Evolutionary conservation across 1,139 yeast genomes (phyloP), one percentile per base, ranked within the genome.

Genomic region (Blastobotrys petasosporus): DNA sequence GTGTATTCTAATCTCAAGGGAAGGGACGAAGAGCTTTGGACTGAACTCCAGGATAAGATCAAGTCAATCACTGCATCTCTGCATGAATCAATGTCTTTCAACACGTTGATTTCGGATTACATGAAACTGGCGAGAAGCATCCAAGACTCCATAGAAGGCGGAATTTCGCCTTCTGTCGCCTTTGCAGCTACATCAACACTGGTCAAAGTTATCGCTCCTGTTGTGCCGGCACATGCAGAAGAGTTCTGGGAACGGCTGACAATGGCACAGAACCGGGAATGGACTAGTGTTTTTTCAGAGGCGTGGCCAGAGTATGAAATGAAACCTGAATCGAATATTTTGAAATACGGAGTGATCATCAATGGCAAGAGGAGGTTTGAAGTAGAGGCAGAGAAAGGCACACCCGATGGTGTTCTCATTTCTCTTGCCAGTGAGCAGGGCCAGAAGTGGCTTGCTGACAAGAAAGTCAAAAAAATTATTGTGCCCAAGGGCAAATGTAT

Each of bases 21-120:
- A 34, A 11, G 23, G 33, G 39, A 45, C 41, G 42, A 38, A 11
- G 56, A 63, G 12, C 66, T 84, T 25, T 83, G 80, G 68, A 82
- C 82, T 52, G 76, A 73, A 15, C 65, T 76, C 0, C 85, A 80
- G 55, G 60, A 54, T n/a, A 71, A 73, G 42, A 58, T 82, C 17
- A 61, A 60, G 23, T 69, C 74, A 5, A 72, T 86, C 9, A 75
- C 83, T 8, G 70, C 68, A 2, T 77, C 95, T 0, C 75, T 86
- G 46, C 79, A 74, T 31, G 70, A 68, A 1, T 74, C 77, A 1
- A 66, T 84, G 37, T 74, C 92, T 0, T 70, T 90, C 61, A 92
- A 92, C 63, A 90, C 97, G 0, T 79, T 87, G 4, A 76, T 92
- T 29, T 85, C 97, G 0, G 95, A 87, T 60, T 83, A 80, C 59